Conservation (phyloP, 2,329 filamentous ascomycete species). For the Scedosporium boydii region DNA sequence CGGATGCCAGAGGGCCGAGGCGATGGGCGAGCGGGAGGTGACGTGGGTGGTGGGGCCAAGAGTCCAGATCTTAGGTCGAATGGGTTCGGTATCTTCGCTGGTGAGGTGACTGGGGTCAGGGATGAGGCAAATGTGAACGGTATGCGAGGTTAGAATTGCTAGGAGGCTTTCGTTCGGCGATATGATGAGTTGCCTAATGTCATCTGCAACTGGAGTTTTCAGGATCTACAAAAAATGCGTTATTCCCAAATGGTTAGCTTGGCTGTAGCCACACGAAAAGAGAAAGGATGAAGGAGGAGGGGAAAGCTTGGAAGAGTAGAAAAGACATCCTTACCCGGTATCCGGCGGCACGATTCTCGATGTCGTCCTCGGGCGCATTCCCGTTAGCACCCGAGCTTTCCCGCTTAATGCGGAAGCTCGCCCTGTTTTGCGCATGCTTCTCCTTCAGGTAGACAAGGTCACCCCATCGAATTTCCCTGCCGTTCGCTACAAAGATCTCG, state of each 20-base stretch:
- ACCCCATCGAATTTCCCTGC: conserved; percentile 86
- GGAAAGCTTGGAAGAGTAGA: not conserved
- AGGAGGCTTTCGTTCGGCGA: conserved; percentile 76
- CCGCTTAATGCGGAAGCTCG: conserved; percentile 17
- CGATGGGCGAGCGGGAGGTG: conserved; percentile 70
- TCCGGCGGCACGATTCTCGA: conserved; percentile 2
- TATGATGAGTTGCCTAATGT: conserved; percentile 76
- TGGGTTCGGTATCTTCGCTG: conserved; percentile 53
- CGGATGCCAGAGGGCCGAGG: conserved; percentile 85
- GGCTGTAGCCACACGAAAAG: not conserved
- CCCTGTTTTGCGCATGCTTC: conserved; percentile 18
- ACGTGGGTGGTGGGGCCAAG: conserved; percentile 91
- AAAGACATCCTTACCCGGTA: conserved; percentile 4
- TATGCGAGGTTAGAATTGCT: conserved; percentile 78
- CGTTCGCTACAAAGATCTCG: conserved; percentile 81
- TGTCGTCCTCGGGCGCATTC: conserved; percentile 1
- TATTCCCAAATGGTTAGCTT: not conserved
- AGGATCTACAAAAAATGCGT: conserved; percentile 47
- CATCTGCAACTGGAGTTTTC: conserved; percentile 66
- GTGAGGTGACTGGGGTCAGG: conserved; percentile 72
- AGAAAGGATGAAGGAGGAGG: not conserved
- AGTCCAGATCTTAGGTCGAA: conserved; percentile 80
- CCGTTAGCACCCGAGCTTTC: conserved; percentile 34
- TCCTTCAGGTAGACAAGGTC: conserved; percentile 75
- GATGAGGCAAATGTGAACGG: conserved; percentile 77